Percentiles rank a stretch among this genome's conserved stretches.
Evolutionary conservation across 805 yeast species (phyloP).

Genomic region (Alloascoidea hylecoeti): DNA sequence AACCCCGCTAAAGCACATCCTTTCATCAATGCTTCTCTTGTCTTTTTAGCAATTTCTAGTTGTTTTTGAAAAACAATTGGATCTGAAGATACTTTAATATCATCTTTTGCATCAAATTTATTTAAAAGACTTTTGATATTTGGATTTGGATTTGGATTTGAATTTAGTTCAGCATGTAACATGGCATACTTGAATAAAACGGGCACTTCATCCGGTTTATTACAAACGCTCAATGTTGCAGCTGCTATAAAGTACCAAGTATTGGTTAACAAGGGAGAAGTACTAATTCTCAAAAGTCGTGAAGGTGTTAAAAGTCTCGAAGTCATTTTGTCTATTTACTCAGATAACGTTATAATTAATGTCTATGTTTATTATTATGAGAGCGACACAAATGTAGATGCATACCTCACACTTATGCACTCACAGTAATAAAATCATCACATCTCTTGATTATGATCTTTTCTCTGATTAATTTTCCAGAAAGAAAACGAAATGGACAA

Average conservation of each 20-base stretch:
- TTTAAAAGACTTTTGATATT: constrained; percentile 6
- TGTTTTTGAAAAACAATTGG: constrained; percentile 8
- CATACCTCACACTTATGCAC: no score
- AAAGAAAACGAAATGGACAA: no score
- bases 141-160: constrained; percentile 7
- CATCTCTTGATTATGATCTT: no score
- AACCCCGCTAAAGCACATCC: constrained; percentile 70
- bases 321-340: constrained; percentile 3
- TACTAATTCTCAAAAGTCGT: constrained; percentile 36
- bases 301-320: constrained; percentile 35
- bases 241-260: constrained; percentile 75
- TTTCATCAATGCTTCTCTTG: constrained; percentile 70
- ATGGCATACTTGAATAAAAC: constrained; percentile 58
- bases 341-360: no score
- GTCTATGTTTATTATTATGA: no score
- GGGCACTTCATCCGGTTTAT: constrained; percentile 73
- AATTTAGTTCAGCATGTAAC: constrained; percentile 6
- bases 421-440: no score
- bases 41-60: constrained; percentile 29
- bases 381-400: no score
- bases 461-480: no score
- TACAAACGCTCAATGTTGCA: constrained; percentile 68
- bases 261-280: constrained; percentile 37
- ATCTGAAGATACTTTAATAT: constrained; percentile 2
- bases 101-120: constrained; percentile 4